These are phyloP conservation scores for Heliocybe sulcata DNA, from an alignment of 1,284 basidiomycete genomes.

Conservation along the genomic window DNA sequence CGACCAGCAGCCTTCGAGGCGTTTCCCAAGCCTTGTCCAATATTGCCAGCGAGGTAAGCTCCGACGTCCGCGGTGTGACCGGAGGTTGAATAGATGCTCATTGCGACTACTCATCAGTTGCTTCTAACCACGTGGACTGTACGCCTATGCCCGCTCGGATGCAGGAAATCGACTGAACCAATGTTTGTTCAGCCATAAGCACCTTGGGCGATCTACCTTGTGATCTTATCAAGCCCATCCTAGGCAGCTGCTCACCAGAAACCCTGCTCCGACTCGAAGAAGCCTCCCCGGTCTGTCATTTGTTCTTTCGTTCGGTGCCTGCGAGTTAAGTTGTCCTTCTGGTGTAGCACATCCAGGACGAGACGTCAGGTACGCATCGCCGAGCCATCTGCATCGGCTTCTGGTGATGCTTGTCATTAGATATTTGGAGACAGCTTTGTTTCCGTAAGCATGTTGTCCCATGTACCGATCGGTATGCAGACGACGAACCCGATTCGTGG, in stretches of 20 bases:
- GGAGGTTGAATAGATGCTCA: conserved; percentile 5
- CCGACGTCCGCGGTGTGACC: not conserved
- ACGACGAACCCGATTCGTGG: conserved; percentile 54
- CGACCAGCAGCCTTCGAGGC: conserved; percentile 21
- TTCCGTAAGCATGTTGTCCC: conserved; percentile 47
- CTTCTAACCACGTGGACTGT: conserved; percentile 10
- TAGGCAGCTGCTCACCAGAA: conserved; percentile 64
- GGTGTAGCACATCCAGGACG: conserved; percentile 44
- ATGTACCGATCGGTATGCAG: conserved; percentile 30
- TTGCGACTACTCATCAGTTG: conserved; percentile 6
- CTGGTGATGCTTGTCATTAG: conserved; percentile 25
- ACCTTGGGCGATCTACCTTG: conserved; percentile 52
- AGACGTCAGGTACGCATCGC: conserved; percentile 45
- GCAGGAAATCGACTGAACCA: not conserved
- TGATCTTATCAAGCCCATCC: conserved; percentile 58
- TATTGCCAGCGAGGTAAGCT: conserved; percentile 17
- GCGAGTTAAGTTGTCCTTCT: conserved; percentile 10
- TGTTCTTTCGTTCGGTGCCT: conserved; percentile 5
- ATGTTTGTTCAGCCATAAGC: conserved; percentile 36
- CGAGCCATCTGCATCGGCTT: conserved; percentile 10
- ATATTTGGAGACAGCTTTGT: conserved; percentile 64
- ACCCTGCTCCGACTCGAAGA: conserved; percentile 61
- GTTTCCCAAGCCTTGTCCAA: conserved; percentile 34
- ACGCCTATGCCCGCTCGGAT: not conserved
- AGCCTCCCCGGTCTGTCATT: conserved; percentile 52